Base-by-base conservation (phyloP, 176 grass and related monocot genomes). In the Aegilops bicornis region DNA sequence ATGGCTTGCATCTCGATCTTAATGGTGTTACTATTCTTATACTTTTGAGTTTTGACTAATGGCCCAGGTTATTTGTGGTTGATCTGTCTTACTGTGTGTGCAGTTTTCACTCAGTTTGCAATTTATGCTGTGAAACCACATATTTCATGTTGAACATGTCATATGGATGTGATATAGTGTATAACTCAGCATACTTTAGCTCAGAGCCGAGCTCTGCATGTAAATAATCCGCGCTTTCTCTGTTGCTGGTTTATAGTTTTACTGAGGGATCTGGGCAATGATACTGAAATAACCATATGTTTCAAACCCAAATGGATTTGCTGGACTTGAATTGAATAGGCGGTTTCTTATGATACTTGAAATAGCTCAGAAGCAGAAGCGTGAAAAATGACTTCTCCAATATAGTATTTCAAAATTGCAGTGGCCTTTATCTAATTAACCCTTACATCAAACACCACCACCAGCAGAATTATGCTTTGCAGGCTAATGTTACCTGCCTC, bases 111-210 rank as follows among this genome's bases (percentile, higher is more conserved):
- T 62, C 73, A 62, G 48, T 58, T 59, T 45, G 37, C 2, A 13
- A 8, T 47, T 78, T 52, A 77, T 54, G 42, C 32, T 58, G 7
- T 4, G n/a, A 78, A 73, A 56, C 24, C 12, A 32, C n/a, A 19
- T 77, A 23, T 45, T 67, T 77, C 32, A 45, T 88, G 30, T 79
- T 39, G n/a, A 76, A 37, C 36, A 79, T 88, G 30, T 64, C 54
- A 73, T 13, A 40, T 56, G 32, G 15, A 80, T 23, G 15, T 23
- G 16, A 45, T 83, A 10, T 71, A n/a, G 59, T 64, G 33, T 80
- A 42, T 62, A 80, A 64, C 9, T 45, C 86, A 35, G 22, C 63
- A 70, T 36, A 59, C 19, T 54, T 79, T 73, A 73, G 66, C 37
- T 52, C 29, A 39, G 37, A 60, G 13, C 31, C 22, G 4, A 63